phyloP scores from a whole-genome alignment of 139 green algal species.

The Diplosphaera chodatii region DNA sequence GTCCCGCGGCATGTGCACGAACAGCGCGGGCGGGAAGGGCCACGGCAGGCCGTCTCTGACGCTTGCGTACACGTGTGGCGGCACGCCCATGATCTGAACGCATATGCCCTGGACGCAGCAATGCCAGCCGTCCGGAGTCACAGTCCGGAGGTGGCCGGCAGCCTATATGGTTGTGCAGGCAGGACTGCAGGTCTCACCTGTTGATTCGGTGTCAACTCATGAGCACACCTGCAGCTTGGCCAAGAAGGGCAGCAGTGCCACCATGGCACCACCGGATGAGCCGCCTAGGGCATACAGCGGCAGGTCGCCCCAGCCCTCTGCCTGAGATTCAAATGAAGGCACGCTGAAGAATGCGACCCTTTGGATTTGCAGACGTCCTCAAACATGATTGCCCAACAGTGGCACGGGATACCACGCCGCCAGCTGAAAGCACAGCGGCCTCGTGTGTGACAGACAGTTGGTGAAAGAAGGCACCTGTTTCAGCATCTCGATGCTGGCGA shows the following conservation, averaged over 20 bases:
- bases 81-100: conserved; percentile 40
- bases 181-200: too few species aligned
- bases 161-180: too few species aligned
- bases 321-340: background rate
- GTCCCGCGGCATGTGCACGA: conserved; percentile 62
- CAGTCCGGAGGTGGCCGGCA: too few species aligned
- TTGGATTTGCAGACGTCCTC: too few species aligned
- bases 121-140: too few species aligned
- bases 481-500: conserved; percentile 9
- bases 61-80: conserved; percentile 1
- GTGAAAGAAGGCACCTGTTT: background rate
- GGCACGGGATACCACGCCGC: too few species aligned
- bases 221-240: background rate
- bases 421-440: too few species aligned
- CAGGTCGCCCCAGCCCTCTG: conserved; percentile 32
- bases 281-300: conserved; percentile 52
- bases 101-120: conserved; percentile 26
- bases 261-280: conserved; percentile 51
- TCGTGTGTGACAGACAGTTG: too few species aligned
- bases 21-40: conserved; percentile 43
- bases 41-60: background rate
- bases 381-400: too few species aligned
- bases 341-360: too few species aligned
- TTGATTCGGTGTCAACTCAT: too few species aligned
- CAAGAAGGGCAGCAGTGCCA: conserved; percentile 30